Conservation (phyloP, 2,329 filamentous ascomycete genomes). For the Ophiostoma triangulosporum region DNA sequence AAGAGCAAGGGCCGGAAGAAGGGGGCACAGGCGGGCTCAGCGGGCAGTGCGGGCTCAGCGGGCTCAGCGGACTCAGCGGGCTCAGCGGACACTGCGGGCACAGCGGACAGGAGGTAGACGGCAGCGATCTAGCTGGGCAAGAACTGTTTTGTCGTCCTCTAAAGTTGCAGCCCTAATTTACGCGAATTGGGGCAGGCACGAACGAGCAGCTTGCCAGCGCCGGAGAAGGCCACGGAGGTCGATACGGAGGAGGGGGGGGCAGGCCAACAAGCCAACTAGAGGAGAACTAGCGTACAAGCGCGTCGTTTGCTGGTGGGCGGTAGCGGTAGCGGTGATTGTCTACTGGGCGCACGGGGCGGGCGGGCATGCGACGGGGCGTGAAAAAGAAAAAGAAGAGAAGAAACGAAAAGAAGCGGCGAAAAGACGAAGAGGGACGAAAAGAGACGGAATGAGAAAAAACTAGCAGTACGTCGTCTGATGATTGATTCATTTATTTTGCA, state of each 20-base stretch:
- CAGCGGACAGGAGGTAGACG: not conserved
- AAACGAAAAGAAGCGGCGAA: not conserved
- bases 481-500: not conserved
- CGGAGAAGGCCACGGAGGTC: slow-evolving; percentile 10
- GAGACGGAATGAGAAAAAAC: not conserved
- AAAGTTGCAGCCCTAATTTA: no score
- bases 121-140: not conserved
- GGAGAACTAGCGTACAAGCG: not conserved
- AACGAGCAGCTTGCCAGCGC: slow-evolving; percentile 4
- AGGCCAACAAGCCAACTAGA: not conserved
- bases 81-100: not conserved
- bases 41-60: not conserved
- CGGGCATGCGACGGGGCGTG: not conserved
- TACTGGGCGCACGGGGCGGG: not conserved
- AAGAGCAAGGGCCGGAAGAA: slow-evolving; percentile 11
- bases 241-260: slow-evolving; percentile 6
- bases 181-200: no score
- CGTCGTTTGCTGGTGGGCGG: not conserved
- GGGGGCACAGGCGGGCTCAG: slow-evolving; percentile 3
- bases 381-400: not conserved
- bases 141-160: no score
- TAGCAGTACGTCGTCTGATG: not conserved
- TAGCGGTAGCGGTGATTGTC: not conserved
- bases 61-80: not conserved
- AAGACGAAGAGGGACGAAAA: no score